Base-by-base conservation (phyloP, 768 basidiomycete genomes). In the Pisolithus albus region DNA sequence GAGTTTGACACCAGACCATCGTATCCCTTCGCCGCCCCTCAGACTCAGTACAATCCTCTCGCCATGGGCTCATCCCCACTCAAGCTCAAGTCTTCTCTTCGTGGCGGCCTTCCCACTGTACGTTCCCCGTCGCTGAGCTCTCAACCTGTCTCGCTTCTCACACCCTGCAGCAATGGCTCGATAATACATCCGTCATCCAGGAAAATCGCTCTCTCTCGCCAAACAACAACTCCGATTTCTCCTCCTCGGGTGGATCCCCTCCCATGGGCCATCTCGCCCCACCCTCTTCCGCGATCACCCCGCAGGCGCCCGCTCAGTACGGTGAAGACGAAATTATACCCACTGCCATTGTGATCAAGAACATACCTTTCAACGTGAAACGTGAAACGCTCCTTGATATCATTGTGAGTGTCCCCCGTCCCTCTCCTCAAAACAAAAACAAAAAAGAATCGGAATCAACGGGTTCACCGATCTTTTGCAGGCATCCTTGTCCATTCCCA, bases 261-360 rank as follows among this genome's bases (percentile, higher is more conserved):
- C 86, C 88, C 57, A 62, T 72, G 63, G 63, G 68, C 24, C 69
- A 68, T 50, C 64, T 73, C 53, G 70, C 64, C 55, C 68, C 79
- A 39, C 67, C 76, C 52, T 66, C 78, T 52, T 44, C 43, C 11
- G 21, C 43, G 43, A 66, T 78, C 18, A 71, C 70, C 38, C 73
- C 81, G 21, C 69, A 73, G 30, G 77, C 81, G 11, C 77, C 82
- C 45, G 71, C 69, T 52, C 75, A 71, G 64, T 78, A 71, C 53
- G 61, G 67, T 40, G 89, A 92, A 60, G 92, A 96, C 70, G 93
- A 96, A 68, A 79, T 96, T 68, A 98, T 98, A 72, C 95, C 95
- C 50, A 98, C 94, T 9, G 96, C 96, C 50, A 97, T 99, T 64
- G 96, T 99, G 66, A 97, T 99, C 71, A 99, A 99, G 82, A 97